phyloP scores from a whole-genome alignment of 2,329 filamentous ascomycete genomes.

The Penicillium corylophilum region DNA sequence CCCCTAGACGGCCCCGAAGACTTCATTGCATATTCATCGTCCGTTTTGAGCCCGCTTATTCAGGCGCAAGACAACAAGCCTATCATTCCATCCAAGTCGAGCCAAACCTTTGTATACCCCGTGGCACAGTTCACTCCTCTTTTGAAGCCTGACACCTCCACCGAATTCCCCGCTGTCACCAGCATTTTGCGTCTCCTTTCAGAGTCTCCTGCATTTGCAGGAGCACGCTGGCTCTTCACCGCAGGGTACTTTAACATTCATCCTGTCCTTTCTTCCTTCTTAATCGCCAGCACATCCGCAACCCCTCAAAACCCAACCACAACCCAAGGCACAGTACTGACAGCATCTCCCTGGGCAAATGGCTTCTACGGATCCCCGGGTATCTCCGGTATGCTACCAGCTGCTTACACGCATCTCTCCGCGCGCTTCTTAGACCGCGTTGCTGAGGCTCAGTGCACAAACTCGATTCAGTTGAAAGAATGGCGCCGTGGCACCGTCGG shows the following conservation, averaged over 20 bases:
- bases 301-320: constrained; percentile 29
- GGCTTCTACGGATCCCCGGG: constrained; percentile 90
- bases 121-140: constrained; percentile 86
- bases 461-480: constrained; percentile 73
- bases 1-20: constrained; percentile 68
- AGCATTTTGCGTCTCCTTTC: constrained; percentile 70
- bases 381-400: constrained; percentile 84
- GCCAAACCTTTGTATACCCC: constrained; percentile 77
- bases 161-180: constrained; percentile 80
- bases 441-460: constrained; percentile 50
- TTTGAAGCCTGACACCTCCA: constrained; percentile 75
- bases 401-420: constrained; percentile 87
- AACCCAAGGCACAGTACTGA: constrained; percentile 75
- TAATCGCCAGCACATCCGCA: constrained; percentile 67
- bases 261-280: constrained; percentile 72
- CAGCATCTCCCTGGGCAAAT: constrained; percentile 89
- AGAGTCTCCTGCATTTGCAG: constrained; percentile 57
- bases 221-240: constrained; percentile 89
- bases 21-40: constrained; percentile 70
- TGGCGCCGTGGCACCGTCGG: constrained; percentile 83
- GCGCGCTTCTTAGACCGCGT: constrained; percentile 73
- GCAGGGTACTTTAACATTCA: constrained; percentile 99
- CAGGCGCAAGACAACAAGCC: constrained; percentile 46
- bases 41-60: constrained; percentile 66
- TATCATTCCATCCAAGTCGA: constrained; percentile 33